phyloP scores from a whole-genome alignment of 148 eudicot genomes.

The Camellia japonica region DNA sequence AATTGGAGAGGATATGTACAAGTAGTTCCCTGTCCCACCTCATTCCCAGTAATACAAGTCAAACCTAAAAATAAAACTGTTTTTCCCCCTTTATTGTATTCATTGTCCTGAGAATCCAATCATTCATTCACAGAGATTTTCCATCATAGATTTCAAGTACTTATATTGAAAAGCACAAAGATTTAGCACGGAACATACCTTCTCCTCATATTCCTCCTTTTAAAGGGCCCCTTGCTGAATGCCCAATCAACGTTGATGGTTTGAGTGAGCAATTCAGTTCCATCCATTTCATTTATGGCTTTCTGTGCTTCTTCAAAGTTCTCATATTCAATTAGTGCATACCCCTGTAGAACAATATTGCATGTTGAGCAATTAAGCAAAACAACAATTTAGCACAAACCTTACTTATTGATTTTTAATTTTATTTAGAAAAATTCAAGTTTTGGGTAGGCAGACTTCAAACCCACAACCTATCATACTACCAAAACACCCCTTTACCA shows the following conservation, averaged over 20 bases:
- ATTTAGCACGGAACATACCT: slow-evolving; percentile 40
- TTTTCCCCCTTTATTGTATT: no score
- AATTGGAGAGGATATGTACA: no score
- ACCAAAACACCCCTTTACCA: no score
- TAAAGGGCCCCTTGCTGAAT: slow-evolving; percentile 85
- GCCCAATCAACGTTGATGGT: slow-evolving; percentile 85
- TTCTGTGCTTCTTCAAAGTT: slow-evolving; percentile 64
- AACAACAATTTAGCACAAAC: slow-evolving; percentile 9
- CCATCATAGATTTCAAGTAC: not conserved
- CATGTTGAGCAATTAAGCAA: not conserved
- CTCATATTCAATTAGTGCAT: slow-evolving; percentile 89
- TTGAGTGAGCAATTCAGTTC: slow-evolving; percentile 69
- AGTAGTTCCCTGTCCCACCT: no score
- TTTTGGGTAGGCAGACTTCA: no score
- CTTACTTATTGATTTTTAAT: no score
- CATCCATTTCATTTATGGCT: slow-evolving; percentile 64
- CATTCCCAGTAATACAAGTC: no score
- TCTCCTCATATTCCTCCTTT: slow-evolving; percentile 50
- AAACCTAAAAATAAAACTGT: no score
- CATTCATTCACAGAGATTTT: no score
- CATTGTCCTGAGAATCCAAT: no score
- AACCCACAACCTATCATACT: no score
- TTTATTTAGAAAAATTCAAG: no score
- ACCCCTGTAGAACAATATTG: slow-evolving; percentile 53
- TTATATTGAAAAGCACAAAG: not conserved